Conservation (phyloP, 208 protist genomes). For the Zelonia costaricensis region DNA sequence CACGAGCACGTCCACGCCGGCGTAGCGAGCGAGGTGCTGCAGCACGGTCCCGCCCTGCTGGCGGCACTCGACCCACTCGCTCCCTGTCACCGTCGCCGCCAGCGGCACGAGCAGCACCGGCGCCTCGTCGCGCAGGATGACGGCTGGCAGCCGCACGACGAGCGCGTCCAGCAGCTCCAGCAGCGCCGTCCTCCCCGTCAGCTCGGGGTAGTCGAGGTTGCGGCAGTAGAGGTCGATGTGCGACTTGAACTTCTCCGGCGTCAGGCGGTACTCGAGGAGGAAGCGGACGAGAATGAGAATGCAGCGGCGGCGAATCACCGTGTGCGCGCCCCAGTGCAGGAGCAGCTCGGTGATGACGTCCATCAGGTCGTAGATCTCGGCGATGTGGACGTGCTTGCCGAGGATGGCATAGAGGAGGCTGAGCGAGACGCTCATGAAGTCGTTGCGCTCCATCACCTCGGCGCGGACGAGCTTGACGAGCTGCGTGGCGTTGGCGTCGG, state of each 20-base stretch:
- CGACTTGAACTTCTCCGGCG: constrained; percentile 84
- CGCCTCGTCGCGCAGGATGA: constrained; percentile 79
- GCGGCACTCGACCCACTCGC: constrained; percentile 65
- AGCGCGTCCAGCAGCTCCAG: constrained; percentile 82
- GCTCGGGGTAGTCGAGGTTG: constrained; percentile 88
- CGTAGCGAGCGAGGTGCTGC: constrained; percentile 58
- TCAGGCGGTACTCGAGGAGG: constrained; percentile 91
- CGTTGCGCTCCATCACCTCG: constrained; percentile 83
- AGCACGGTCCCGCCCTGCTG: constrained; percentile 59
- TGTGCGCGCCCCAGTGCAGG: constrained; percentile 72
- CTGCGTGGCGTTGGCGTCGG: constrained; percentile 55
- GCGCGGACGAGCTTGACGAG: constrained; percentile 63
- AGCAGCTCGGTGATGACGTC: constrained; percentile 86
- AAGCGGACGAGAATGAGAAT: constrained; percentile 81
- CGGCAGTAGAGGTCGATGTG: constrained; percentile 86
- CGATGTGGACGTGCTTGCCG: constrained; percentile 84
- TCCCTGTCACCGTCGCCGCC: constrained; percentile 55
- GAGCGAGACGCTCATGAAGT: constrained; percentile 84
- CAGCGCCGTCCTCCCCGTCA: constrained; percentile 75
- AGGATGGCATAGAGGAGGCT: constrained; percentile 84
- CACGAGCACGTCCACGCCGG: constrained; percentile 76
- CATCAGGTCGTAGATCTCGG: constrained; percentile 90
- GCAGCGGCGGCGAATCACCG: constrained; percentile 71
- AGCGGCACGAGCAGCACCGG: constrained; percentile 75
- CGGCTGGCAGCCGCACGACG: constrained; percentile 67